phyloP scores from a whole-genome alignment of 1,284 basidiomycete species.

The Pseudozyma hubeiensis region DNA sequence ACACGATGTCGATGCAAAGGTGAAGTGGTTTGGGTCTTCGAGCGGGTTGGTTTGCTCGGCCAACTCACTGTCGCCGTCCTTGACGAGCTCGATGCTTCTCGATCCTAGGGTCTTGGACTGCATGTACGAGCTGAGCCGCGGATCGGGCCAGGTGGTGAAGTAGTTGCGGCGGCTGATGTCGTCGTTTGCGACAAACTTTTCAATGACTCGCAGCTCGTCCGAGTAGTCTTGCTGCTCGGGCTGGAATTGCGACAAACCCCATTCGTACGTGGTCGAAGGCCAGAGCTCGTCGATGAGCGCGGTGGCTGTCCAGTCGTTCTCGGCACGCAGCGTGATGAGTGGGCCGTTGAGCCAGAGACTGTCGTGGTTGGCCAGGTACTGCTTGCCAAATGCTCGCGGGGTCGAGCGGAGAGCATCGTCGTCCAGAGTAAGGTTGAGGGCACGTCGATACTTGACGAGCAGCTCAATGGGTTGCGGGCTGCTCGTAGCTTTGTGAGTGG shows the following conservation, averaged over 20 bases:
- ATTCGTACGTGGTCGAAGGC: slow-evolving; percentile 80
- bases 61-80: slow-evolving; percentile 2
- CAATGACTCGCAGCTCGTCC: slow-evolving; percentile 48
- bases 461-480: slow-evolving; percentile 54
- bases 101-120: slow-evolving; percentile 43
- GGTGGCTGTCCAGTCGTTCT: slow-evolving; percentile 77
- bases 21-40: slow-evolving; percentile 67
- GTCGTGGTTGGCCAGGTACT: slow-evolving; percentile 38
- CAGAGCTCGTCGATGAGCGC: slow-evolving; percentile 75
- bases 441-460: slow-evolving; percentile 44
- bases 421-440: slow-evolving; percentile 23
- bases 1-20: slow-evolving; percentile 64
- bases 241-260: slow-evolving; percentile 70
- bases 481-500: not conserved
- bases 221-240: slow-evolving; percentile 36
- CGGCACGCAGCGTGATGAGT: slow-evolving; percentile 62
- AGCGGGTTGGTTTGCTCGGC: slow-evolving; percentile 48
- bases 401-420: slow-evolving; percentile 25
- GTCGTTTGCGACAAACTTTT: slow-evolving; percentile 44
- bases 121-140: slow-evolving; percentile 58
- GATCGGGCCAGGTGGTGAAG: slow-evolving; percentile 74
- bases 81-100: slow-evolving; percentile 15
- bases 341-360: slow-evolving; percentile 67
- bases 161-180: slow-evolving; percentile 43
- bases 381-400: slow-evolving; percentile 19